Evolutionary conservation across 2,329 filamentous ascomycete genomes (phyloP), one percentile per base, ranked within the genome.

Genomic region (Fusarium sp.): DNA sequence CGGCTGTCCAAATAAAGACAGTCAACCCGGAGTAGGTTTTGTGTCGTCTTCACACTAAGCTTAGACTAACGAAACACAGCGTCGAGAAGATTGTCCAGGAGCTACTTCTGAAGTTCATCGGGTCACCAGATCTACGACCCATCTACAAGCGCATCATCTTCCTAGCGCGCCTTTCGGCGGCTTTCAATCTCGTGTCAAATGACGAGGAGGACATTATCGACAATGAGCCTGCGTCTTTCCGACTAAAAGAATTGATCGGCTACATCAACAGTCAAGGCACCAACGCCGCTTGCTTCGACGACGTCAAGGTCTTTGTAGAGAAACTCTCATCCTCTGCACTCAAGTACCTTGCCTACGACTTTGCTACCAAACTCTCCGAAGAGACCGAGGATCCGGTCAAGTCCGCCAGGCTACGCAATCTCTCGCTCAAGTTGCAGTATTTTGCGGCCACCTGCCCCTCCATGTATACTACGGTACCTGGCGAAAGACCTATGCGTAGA

Each of bases 361-460:
- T 82, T 49, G 62, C 82, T 6, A 74, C 76, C 0, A 71, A 70
- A 7, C 59, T 84, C 28, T 68, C 78, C 3, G 72, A 77, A 4
- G 72, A 79, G 6, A 56, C 62, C 4, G 57, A 74, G 6, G 70
- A 76, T 9, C 59, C 67, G 49, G 66, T 74, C 13, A 58, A 68
- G 19, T 65, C 70, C 9, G 74, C 76, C 2, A 72, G 75, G 30
- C 59, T 81, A 23, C 74, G 71, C 10, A 74, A 82, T 0, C 67
- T 86, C 8, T 74, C 78, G 2, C 70, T 80, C 52, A 84, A 85
- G 67, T 68, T 85, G 12, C 80, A 81, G 7, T 86, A 85, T 50
- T 77, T 85, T 18, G 73, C 82, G 0, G 75, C 80, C 1, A 85
- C 83, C 0, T 82, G 81, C 30, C 71, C 74, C 4, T 70, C 62